phyloP scores from a whole-genome alignment of 495 filamentous ascomycete genomes.

The Aspergillus incahuasiensis region DNA sequence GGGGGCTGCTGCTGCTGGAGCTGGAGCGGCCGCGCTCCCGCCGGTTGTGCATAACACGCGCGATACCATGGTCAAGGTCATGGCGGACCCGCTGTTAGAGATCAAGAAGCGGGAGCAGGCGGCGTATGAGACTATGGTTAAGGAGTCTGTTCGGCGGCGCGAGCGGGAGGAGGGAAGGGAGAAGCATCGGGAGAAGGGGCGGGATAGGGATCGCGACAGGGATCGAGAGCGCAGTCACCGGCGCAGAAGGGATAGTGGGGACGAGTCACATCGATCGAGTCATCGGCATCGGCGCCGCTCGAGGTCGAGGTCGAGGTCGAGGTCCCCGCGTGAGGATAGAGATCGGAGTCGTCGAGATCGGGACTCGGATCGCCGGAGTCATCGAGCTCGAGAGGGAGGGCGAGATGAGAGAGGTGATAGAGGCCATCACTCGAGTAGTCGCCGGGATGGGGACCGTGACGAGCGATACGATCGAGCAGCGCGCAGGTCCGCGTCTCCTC shows the following conservation, averaged over 20 bases:
- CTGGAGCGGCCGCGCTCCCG: conserved; percentile 53
- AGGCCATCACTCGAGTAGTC: conserved; percentile 21
- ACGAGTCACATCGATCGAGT: conserved; percentile 28
- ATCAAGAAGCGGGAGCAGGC: conserved; percentile 92
- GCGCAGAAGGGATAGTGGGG: conserved; percentile 28
- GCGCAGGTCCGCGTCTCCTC: conserved; percentile 24
- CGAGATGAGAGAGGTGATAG: conserved; percentile 24
- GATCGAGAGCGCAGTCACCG: conserved; percentile 19
- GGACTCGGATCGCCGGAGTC: conserved; percentile 20
- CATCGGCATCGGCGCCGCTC: conserved; percentile 30
- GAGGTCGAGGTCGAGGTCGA: conserved; percentile 24
- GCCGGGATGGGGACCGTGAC: conserved; percentile 27
- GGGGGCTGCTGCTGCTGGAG: conserved; percentile 46
- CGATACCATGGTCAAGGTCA: conserved; percentile 77
- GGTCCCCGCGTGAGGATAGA: conserved; percentile 36
- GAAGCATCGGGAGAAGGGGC: conserved; percentile 15
- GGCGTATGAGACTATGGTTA: conserved; percentile 84
- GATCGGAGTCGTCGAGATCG: conserved; percentile 21
- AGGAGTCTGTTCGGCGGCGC: conserved; percentile 61
- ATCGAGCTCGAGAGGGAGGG: conserved; percentile 11
- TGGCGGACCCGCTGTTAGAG: conserved; percentile 83
- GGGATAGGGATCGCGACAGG: conserved; percentile 19
- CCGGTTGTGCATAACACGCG: conserved; percentile 53
- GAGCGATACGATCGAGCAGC: conserved; percentile 24
- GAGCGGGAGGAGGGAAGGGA: conserved; percentile 22